A percentile compares a stretch with the other conserved stretches of the same genome.
phyloP scores from a whole-genome alignment of 1,284 basidiomycete genomes.

The Ceratobasidium sp. region DNA sequence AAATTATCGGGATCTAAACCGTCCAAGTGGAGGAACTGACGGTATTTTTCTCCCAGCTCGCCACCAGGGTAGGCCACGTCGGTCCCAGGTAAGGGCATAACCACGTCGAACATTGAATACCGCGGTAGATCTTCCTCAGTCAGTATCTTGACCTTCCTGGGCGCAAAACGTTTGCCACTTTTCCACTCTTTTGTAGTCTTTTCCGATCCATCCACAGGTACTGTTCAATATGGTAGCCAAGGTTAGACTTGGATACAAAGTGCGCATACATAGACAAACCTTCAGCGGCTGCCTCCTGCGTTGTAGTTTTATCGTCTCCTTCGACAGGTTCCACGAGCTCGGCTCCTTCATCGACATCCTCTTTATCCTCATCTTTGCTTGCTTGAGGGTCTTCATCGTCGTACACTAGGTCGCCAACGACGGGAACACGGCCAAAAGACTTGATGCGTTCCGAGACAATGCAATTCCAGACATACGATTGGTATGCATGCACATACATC shows the following conservation, averaged over 20 bases:
- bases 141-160: conserved; percentile 78
- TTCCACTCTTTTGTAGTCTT: conserved; percentile 46
- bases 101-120: conserved; percentile 92
- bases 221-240: not conserved
- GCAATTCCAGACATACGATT: conserved; percentile 98
- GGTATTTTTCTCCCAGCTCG: conserved; percentile 83
- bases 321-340: conserved; percentile 39
- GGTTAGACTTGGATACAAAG: not conserved
- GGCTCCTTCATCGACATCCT: conserved; percentile 60
- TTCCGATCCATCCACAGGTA: conserved; percentile 13
- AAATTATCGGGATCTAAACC: conserved; percentile 91
- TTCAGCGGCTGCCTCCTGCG: conserved; percentile 6
- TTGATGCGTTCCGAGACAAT: conserved; percentile 93
- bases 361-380: conserved; percentile 62
- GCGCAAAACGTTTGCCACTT: conserved; percentile 56
- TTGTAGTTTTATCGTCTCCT: conserved; percentile 31
- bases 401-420: conserved; percentile 90
- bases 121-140: conserved; percentile 80
- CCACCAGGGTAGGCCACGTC: conserved; percentile 92
- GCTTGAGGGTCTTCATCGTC: conserved; percentile 61
- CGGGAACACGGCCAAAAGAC: conserved; percentile 80
- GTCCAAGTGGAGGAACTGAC: conserved; percentile 83
- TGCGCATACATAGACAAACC: not conserved
- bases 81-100: conserved; percentile 95
- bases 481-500: conserved; percentile 99